Percentiles rank a stretch among this genome's conserved stretches.
These are phyloP conservation scores for Penicillium aurantiogriseum DNA, from an alignment of 2,329 filamentous ascomycete genomes.

Conservation along the genomic window DNA sequence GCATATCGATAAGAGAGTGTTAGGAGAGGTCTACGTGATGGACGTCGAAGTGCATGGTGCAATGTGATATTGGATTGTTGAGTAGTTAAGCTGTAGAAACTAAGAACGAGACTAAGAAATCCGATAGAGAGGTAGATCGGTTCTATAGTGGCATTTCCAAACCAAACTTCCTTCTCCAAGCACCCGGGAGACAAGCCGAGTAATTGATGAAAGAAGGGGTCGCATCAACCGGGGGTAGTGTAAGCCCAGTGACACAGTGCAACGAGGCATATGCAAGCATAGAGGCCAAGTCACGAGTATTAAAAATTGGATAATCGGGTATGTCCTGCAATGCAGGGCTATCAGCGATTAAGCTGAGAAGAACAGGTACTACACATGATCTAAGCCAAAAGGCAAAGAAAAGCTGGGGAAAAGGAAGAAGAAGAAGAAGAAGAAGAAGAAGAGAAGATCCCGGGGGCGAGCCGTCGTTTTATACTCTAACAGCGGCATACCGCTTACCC, in stretches of 20 bases:
- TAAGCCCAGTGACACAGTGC: conserved; percentile 72
- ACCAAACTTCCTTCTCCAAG: not conserved
- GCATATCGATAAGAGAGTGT: no score
- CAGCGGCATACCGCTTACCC: not conserved
- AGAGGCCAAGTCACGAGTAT: conserved; percentile 55
- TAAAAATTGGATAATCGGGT: conserved; percentile 75
- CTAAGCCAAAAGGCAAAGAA: conserved; percentile 63
- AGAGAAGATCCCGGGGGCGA: not conserved
- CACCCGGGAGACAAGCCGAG: not conserved
- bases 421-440: conserved; percentile 42
- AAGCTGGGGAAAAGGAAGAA: conserved; percentile 49
- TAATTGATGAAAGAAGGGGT: conserved; percentile 56
- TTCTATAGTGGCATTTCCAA: no score
- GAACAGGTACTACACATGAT: conserved; percentile 97
- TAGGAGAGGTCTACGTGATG: no score
- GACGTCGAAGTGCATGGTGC: no score
- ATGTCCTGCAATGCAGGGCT: conserved; percentile 66
- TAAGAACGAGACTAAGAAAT: no score
- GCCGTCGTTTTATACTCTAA: not conserved
- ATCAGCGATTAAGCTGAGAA: conserved; percentile 95
- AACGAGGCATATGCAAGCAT: conserved; percentile 65
- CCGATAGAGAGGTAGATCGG: no score
- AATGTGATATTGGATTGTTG: no score
- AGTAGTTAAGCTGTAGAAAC: no score
- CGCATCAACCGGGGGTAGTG: conserved; percentile 71